A percentile compares a stretch with the other conserved stretches of the same genome.
Conservation (phyloP, 2,329 filamentous ascomycete genomes). For the Orbilia blumenaviensis region DNA sequence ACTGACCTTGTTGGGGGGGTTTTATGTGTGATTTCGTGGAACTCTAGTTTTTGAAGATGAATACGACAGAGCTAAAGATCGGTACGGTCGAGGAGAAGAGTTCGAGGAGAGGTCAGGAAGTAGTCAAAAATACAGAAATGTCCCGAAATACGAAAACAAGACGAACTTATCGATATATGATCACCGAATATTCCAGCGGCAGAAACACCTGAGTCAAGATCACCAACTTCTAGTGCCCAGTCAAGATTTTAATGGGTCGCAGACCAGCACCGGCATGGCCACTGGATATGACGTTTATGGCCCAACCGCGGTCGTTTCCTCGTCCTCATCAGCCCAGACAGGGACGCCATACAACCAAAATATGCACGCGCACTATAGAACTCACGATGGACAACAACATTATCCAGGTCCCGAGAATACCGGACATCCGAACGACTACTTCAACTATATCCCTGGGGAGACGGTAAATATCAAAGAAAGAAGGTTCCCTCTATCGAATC, state of each 20-base stretch:
- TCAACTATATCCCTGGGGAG: slow-evolving; percentile 23
- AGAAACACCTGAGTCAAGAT: neutral
- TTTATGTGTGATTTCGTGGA: neutral
- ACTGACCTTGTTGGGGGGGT: slow-evolving; percentile 1
- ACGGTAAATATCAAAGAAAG: slow-evolving; percentile 44
- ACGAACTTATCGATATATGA: slow-evolving; percentile 43
- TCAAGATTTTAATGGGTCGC: neutral
- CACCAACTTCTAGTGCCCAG: neutral
- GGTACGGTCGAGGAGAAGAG: slow-evolving; percentile 10
- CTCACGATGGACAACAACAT: neutral
- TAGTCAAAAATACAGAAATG: slow-evolving; percentile 42
- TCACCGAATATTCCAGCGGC: slow-evolving; percentile 14
- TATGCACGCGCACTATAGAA: neutral
- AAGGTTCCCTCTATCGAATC: neutral
- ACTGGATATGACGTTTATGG: slow-evolving; percentile 28
- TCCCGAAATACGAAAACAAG: slow-evolving; percentile 49
- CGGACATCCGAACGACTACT: slow-evolving; percentile 15
- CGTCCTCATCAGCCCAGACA: neutral
- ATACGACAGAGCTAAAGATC: neutral
- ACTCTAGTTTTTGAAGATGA: slow-evolving; percentile 7
- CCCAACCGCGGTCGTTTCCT: neutral
- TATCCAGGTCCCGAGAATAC: neutral
- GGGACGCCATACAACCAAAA: neutral
- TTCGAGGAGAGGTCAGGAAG: neutral
- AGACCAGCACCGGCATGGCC: slow-evolving; percentile 16